Conservation (phyloP, 2,329 filamentous ascomycete genomes). For the Dactylellina cionopaga region DNA sequence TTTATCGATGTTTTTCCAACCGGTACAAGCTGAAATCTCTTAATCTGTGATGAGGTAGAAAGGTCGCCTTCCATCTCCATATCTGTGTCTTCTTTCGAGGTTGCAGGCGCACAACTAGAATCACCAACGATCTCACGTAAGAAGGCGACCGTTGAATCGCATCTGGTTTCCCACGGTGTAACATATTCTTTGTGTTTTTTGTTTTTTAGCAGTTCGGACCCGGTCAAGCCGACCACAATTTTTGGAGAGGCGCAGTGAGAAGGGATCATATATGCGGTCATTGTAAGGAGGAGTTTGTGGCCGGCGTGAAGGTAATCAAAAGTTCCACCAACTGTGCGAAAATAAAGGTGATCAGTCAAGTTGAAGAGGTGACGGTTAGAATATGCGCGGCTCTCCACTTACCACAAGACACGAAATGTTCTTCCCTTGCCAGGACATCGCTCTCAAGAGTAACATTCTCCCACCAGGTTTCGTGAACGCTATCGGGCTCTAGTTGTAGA, state of each 20-base stretch:
- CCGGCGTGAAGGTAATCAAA: constrained; percentile 96
- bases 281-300: constrained; percentile 95
- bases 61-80: constrained; percentile 60
- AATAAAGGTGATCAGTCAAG: constrained; percentile 28
- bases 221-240: constrained; percentile 86
- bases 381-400: constrained; percentile 3
- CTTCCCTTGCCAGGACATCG: constrained; percentile 56
- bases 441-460: constrained; percentile 48
- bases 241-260: constrained; percentile 62
- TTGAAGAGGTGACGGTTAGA: not conserved
- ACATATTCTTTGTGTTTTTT: constrained; percentile 87
- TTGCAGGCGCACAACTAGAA: constrained; percentile 63
- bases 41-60: constrained; percentile 30
- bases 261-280: constrained; percentile 73
- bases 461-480: constrained; percentile 51
- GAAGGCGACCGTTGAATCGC: constrained; percentile 75
- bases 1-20: constrained; percentile 62
- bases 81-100: constrained; percentile 62
- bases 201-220: constrained; percentile 83
- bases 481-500: constrained; percentile 53
- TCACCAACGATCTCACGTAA: constrained; percentile 71
- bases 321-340: constrained; percentile 77
- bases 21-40: constrained; percentile 18
- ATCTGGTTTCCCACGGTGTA: constrained; percentile 81
- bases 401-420: constrained; percentile 47